A percentile compares a stretch with the other conserved stretches of the same genome.
Evolutionary conservation across 768 basidiomycete genomes (phyloP).

Genomic region (Leccinum uliginosum): DNA sequence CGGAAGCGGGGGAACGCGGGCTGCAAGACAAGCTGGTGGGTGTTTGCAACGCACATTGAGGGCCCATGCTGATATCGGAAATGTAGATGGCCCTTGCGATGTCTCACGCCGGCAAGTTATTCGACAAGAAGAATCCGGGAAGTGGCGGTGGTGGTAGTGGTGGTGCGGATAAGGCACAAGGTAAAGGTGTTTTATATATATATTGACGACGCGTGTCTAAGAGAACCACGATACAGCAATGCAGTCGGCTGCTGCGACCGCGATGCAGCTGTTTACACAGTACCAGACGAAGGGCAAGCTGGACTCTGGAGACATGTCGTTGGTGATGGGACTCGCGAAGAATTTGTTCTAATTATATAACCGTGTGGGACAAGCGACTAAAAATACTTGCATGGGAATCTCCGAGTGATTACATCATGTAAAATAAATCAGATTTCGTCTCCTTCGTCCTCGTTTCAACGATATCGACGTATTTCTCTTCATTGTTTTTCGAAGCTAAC

Average conservation of each 20-base stretch:
- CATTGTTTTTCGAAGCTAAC: too few relatives aligned
- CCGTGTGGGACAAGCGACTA: neutral
- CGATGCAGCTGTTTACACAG: constrained; percentile 25
- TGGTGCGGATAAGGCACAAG: constrained; percentile 23
- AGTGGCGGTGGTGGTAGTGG: neutral
- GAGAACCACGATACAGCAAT: constrained; percentile 17
- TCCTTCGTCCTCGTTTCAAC: too few relatives aligned
- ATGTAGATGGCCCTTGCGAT: constrained; percentile 27
- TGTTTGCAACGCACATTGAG: neutral
- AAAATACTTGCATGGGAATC: too few relatives aligned
- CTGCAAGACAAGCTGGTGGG: constrained; percentile 30
- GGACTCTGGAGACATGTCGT: constrained; percentile 28
- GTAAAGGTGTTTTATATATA: constrained; percentile 12
- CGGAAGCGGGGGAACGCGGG: constrained; percentile 12
- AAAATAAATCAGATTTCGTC: too few relatives aligned
- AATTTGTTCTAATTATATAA: constrained; percentile 9
- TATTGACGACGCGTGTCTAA: neutral
- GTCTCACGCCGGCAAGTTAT: constrained; percentile 30
- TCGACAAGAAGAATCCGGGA: constrained; percentile 30
- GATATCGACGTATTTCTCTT: too few relatives aligned
- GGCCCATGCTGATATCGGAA: neutral
- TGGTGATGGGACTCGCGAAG: constrained; percentile 25
- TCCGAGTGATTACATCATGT: too few relatives aligned
- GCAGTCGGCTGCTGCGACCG: constrained; percentile 29
- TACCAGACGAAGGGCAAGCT: constrained; percentile 25